Evolutionary conservation across 345 rosid genomes (phyloP), one percentile per base, ranked within the genome.

Genomic region (Leavenworthia alabamica): DNA sequence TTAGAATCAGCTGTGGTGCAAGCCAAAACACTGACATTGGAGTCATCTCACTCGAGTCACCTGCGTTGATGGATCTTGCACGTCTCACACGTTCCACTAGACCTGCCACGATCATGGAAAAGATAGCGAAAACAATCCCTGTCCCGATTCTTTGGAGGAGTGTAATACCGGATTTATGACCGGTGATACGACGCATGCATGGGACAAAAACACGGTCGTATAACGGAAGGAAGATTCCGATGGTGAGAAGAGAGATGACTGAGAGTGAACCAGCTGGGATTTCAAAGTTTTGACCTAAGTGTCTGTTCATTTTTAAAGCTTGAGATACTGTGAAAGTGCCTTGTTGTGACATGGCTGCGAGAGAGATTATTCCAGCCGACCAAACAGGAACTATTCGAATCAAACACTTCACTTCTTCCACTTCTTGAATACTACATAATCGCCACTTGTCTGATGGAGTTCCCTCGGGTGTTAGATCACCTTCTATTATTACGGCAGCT

Each of bases 21-120:
- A 90, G 84, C 97, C 96, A 87, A 36, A 90, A 78, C 13, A 84
- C 90, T 0, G 97, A 81, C 43, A 87, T 77, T 31, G 97, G 87
- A 33, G 82, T 68, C n/a, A 56, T 51, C 2, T 77, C 66, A 3
- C 72, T 8, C 5, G 79, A 76, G 8, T 81, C 84, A n/a, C 75
- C 67, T 0, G 68, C 56, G 3, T 33, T 48, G 2, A 85, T 90
- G 9, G 69, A 82, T 3, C 66, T 62, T 48, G 64, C 87, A 13
- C 93, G 74, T 65, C 82, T 78, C 45, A 77, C 26, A 2, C 68
- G 64, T 53, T 87, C 97, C 1, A 81, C 69, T 12, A 90, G 66
- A 8, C 97, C 97, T 0, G 96, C 87, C 1, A 85, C 84, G 1
- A 87, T 57, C 53, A 93, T 90, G 60, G 97, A 93, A 0, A 90